Conservation (phyloP, 2,329 filamentous ascomycete genomes). For the Colletotrichum sp. region DNA sequence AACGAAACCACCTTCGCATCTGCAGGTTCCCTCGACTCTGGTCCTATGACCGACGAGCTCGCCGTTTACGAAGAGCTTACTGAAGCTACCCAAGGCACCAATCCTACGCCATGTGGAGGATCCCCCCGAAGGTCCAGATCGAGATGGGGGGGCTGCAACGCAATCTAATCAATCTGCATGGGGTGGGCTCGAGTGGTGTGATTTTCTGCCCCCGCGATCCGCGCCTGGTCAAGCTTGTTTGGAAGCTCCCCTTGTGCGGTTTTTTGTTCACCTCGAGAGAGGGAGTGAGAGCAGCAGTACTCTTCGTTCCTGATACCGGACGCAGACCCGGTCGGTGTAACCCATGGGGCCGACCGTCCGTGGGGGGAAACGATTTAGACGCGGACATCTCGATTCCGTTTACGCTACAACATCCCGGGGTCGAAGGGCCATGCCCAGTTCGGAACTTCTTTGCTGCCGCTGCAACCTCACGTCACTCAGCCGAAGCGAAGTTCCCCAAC, state of each 20-base stretch:
- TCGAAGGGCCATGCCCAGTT: background rate
- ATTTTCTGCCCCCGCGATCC: constrained; percentile 1
- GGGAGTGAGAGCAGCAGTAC: background rate
- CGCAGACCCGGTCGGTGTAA: background rate
- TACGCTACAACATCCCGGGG: background rate
- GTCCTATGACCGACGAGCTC: background rate
- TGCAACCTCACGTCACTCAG: constrained; percentile 16
- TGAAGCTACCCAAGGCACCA: background rate
- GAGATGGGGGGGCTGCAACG: constrained; percentile 11
- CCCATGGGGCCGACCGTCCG: background rate
- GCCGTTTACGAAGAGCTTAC: background rate
- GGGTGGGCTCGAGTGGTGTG: background rate
- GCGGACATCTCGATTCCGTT: constrained; percentile 18
- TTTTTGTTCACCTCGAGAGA: background rate
- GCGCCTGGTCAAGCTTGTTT: background rate
- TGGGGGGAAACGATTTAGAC: constrained; percentile 1
- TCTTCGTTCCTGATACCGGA: background rate
- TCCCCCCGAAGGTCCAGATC: background rate
- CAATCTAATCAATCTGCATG: constrained; percentile 12
- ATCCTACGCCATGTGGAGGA: background rate
- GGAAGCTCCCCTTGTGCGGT: background rate
- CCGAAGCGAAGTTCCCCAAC: background rate
- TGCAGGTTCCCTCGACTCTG: background rate
- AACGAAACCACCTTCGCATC: background rate
- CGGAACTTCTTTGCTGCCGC: background rate